Conservation (phyloP, 768 basidiomycete species). For the Hydnomerulius pinastri region DNA sequence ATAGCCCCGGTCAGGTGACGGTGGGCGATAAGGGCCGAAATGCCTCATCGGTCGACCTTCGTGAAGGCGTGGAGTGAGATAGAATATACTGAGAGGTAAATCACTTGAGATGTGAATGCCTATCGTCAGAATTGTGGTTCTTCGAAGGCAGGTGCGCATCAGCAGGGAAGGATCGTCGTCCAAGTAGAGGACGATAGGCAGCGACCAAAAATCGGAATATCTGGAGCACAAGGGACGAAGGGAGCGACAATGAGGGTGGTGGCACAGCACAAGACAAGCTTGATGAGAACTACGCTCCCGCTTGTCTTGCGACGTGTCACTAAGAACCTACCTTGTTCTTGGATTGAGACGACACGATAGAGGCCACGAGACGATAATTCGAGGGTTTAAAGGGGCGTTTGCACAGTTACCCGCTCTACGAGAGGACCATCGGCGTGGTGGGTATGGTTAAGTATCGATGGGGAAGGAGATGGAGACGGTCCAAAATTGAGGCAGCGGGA, state of each 20-base stretch:
- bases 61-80: not conserved
- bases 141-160: not conserved
- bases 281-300: slow-evolving; percentile 52
- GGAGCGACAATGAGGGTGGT: not conserved
- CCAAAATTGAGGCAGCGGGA: not conserved
- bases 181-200: not conserved
- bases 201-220: not conserved
- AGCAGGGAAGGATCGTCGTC: not conserved
- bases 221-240: not conserved
- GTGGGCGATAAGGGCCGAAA: not conserved
- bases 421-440: not conserved
- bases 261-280: slow-evolving; percentile 33
- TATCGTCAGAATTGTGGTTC: not conserved
- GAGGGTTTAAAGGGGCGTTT: not conserved
- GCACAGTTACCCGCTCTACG: not conserved
- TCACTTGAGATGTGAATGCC: not conserved
- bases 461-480: not conserved
- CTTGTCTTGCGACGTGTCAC: slow-evolving; percentile 28
- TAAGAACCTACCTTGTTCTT: not conserved
- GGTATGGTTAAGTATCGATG: not conserved
- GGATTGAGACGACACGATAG: not conserved
- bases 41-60: not conserved
- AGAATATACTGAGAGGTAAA: too few relatives aligned
- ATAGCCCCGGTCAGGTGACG: slow-evolving; percentile 6
- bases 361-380: not conserved